Evolutionary conservation across 768 basidiomycete species (phyloP).

Genomic region (Mycena galopus): DNA sequence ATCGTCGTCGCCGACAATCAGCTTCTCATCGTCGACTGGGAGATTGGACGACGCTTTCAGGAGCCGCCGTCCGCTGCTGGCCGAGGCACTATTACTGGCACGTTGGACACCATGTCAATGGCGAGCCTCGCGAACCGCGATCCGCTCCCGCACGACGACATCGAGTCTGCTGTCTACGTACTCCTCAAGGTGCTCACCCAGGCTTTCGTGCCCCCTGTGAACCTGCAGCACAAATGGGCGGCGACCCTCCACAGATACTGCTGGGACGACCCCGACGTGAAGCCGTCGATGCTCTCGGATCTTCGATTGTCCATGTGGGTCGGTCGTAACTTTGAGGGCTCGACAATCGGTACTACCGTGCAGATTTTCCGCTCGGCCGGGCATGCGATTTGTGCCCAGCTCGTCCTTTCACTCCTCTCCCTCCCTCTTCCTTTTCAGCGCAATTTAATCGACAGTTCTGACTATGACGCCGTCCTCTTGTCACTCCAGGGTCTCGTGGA

Average conservation of each 20-base stretch:
- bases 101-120: slow-evolving; percentile 21
- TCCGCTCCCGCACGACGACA: slow-evolving; percentile 30
- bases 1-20: not conserved
- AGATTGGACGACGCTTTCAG: slow-evolving; percentile 8
- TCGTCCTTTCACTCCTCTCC: slow-evolving; percentile 5
- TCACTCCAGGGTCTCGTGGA: slow-evolving; percentile 22
- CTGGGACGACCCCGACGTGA: slow-evolving; percentile 17
- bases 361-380: slow-evolving; percentile 1
- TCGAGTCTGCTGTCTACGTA: slow-evolving; percentile 27
- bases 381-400: slow-evolving; percentile 13
- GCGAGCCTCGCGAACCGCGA: not conserved
- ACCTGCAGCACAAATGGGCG: slow-evolving; percentile 8
- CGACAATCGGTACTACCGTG: not conserved
- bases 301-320: slow-evolving; percentile 5
- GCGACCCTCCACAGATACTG: not conserved
- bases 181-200: slow-evolving; percentile 27
- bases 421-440: slow-evolving; percentile 17
- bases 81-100: not conserved
- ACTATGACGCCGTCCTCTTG: slow-evolving; percentile 10
- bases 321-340: not conserved
- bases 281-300: not conserved
- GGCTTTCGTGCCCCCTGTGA: slow-evolving; percentile 20
- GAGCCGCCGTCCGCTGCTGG: not conserved
- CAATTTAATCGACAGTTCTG: not conserved
- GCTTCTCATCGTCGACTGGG: slow-evolving; percentile 22